Percentiles rank a stretch among this genome's conserved stretches.
Evolutionary conservation across 2,329 filamentous ascomycete genomes (phyloP).

Genomic region (Ophiosphaerella narmari): DNA sequence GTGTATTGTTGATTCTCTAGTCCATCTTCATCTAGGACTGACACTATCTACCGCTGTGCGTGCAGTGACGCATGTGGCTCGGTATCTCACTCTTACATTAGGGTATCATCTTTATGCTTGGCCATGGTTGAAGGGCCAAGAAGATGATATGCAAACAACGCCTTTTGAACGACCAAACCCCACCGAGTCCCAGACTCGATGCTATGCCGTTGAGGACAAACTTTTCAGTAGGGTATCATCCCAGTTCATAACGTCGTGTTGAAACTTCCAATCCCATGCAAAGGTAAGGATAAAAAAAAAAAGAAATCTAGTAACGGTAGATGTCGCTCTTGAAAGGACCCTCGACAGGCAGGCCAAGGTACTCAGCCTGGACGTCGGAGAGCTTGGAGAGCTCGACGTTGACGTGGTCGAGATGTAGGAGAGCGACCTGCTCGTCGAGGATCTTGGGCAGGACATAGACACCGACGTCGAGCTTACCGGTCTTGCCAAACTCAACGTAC

Average conservation of each 20-base stretch:
- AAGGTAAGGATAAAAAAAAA: slow-evolving; percentile 11
- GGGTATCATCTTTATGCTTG: slow-evolving; percentile 35
- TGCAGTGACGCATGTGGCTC: slow-evolving; percentile 19
- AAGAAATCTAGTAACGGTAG: slow-evolving; percentile 59
- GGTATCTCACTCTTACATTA: slow-evolving; percentile 34
- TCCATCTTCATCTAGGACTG: slow-evolving; percentile 17
- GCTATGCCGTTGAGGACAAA: slow-evolving; percentile 67
- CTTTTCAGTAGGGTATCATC: slow-evolving; percentile 60
- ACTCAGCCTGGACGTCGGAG: slow-evolving; percentile 86
- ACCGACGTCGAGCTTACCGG: slow-evolving; percentile 84
- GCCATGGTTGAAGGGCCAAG: slow-evolving; percentile 47
- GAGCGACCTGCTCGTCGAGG: slow-evolving; percentile 96
- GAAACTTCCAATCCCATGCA: slow-evolving; percentile 44
- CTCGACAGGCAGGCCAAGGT: slow-evolving; percentile 82
- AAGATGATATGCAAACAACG: slow-evolving; percentile 45
- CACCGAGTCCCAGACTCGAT: slow-evolving; percentile 37
- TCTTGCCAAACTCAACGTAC: slow-evolving; percentile 95
- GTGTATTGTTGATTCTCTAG: slow-evolving; percentile 23
- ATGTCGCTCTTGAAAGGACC: slow-evolving; percentile 97
- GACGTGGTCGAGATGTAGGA: slow-evolving; percentile 89
- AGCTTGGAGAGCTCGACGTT: slow-evolving; percentile 92
- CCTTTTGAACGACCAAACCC: slow-evolving; percentile 41
- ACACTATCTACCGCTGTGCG: slow-evolving; percentile 27
- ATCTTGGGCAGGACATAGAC: slow-evolving; percentile 99
- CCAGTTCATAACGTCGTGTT: slow-evolving; percentile 64